Evolutionary conservation across 2,329 filamentous ascomycete genomes (phyloP).

Genomic region (Pseudocercospora vitis): DNA sequence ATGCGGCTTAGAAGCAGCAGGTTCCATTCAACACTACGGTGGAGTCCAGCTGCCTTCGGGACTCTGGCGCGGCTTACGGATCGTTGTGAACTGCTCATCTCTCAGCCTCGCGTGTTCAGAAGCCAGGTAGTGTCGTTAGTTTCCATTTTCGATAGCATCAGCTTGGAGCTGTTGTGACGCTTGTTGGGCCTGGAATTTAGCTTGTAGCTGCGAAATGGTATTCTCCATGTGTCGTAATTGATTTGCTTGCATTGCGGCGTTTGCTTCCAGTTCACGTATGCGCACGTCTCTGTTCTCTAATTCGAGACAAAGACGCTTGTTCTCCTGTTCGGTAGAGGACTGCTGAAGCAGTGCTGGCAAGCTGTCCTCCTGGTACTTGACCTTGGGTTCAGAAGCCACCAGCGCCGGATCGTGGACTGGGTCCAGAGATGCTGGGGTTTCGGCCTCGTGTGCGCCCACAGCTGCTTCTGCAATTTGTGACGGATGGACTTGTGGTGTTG

Average conservation of each 20-base stretch:
- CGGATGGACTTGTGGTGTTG: constrained; percentile 8
- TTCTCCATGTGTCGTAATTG: constrained; percentile 14
- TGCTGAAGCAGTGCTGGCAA: constrained; percentile 3
- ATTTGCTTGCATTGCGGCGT: constrained; percentile 12
- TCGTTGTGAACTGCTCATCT: too few species aligned
- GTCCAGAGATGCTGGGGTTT: constrained; percentile 18
- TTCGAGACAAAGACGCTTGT: constrained; percentile 44
- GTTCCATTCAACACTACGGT: too few species aligned
- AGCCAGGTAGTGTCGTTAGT: background rate
- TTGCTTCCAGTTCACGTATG: constrained; percentile 28
- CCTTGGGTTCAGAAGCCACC: constrained; percentile 10
- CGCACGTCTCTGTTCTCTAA: constrained; percentile 45
- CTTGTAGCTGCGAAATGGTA: constrained; percentile 16
- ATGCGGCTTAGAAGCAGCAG: too few species aligned
- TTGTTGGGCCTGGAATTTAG: constrained; percentile 9
- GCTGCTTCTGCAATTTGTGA: constrained; percentile 18
- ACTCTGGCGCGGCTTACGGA: too few species aligned
- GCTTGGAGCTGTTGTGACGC: constrained; percentile 7
- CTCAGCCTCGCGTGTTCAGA: too few species aligned
- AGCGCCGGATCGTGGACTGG: constrained; percentile 10
- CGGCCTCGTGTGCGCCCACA: constrained; percentile 21
- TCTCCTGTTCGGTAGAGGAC: constrained; percentile 30
- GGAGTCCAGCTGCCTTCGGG: too few species aligned
- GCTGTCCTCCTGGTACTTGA: constrained; percentile 6
- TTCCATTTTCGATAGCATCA: background rate